These are phyloP conservation scores for Trichothecium roseum DNA, from an alignment of 2,329 filamentous ascomycete genomes.

Conservation along the genomic window DNA sequence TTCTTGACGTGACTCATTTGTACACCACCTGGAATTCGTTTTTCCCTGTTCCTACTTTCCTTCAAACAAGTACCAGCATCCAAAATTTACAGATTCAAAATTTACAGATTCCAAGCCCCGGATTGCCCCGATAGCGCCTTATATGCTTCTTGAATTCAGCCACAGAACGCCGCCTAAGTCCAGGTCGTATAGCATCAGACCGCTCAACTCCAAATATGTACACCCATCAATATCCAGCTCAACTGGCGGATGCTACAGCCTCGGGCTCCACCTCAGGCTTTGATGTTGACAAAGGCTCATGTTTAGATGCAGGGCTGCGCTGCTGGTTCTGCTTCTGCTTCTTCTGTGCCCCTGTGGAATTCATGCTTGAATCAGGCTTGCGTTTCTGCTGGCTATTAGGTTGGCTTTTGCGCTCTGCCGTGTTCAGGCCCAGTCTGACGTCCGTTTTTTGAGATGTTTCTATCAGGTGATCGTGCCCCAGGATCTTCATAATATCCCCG, in stretches of 20 bases:
- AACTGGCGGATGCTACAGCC: conserved; percentile 11
- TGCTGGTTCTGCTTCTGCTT: conserved; percentile 18
- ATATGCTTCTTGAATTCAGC: not conserved
- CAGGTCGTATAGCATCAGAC: not conserved
- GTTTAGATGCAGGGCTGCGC: conserved; percentile 19
- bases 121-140: no score
- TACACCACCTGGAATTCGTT: conserved; percentile 7
- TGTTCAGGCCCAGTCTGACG: conserved; percentile 45
- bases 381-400: no score
- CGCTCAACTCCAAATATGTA: not conserved
- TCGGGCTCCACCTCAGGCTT: conserved; percentile 9
- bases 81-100: not conserved
- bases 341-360: conserved; percentile 7
- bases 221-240: not conserved
- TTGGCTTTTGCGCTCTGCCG: no score
- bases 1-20: conserved; percentile 20
- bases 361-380: no score
- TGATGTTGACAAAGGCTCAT: not conserved
- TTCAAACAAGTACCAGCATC: not conserved
- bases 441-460: conserved; percentile 58
- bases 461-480: conserved; percentile 55
- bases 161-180: not conserved
- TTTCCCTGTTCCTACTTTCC: not conserved
- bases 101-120: not conserved
- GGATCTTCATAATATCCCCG: conserved; percentile 50